A percentile compares a stretch with the other conserved stretches of the same genome.
These are phyloP conservation scores for Datura wrightii DNA, from an alignment of 257 asterid genomes.

Conservation along the genomic window DNA sequence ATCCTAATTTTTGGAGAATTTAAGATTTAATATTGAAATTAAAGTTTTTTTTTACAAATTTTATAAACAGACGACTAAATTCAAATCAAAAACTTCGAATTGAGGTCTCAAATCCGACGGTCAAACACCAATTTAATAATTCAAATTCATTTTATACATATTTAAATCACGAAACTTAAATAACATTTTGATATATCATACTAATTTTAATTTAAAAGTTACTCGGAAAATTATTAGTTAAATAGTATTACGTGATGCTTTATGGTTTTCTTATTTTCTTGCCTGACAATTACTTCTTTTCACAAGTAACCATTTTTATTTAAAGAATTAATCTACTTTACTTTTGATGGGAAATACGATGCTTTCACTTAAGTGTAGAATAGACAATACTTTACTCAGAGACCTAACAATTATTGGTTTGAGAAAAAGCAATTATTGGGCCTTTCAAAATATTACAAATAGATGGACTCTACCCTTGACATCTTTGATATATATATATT, in stretches of 20 bases:
- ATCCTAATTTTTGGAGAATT: no score
- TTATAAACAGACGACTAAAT: no score
- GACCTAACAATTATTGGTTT: conserved; percentile 25
- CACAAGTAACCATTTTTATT: conserved; percentile 5
- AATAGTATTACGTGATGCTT: neutral
- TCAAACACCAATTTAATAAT: neutral
- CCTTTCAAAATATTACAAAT: neutral
- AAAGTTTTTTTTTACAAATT: no score
- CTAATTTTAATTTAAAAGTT: neutral
- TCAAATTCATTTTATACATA: neutral
- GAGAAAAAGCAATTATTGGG: conserved; percentile 23
- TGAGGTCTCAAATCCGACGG: no score
- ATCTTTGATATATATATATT: neutral
- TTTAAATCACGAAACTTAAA: neutral
- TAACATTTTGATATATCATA: neutral
- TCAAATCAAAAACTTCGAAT: no score
- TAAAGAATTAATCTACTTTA: conserved; percentile 16
- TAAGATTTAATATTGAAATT: no score
- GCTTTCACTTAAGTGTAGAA: conserved; percentile 19
- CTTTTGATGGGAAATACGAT: conserved; percentile 22
- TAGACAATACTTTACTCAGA: neutral
- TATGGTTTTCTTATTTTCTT: neutral
- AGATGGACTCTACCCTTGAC: neutral
- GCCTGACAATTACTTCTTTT: conserved; percentile 26
- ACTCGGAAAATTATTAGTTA: no score